These are phyloP conservation scores for Austroboletus festivus DNA, from an alignment of 768 basidiomycete genomes.

Conservation along the genomic window DNA sequence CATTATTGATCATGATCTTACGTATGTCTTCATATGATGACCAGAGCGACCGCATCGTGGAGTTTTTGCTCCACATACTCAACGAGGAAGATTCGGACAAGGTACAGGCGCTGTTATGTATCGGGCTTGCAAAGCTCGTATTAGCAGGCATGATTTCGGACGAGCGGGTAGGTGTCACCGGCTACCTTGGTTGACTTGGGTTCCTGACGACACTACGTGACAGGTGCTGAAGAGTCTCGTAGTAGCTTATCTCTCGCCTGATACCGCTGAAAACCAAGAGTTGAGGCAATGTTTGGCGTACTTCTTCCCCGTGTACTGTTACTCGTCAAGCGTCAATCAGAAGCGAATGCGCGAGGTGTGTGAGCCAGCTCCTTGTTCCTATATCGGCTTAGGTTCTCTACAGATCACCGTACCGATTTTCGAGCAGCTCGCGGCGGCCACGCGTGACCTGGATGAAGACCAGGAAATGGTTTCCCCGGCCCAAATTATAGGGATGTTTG, in stretches of 20 bases:
- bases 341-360: conserved; percentile 55
- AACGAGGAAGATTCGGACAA: conserved; percentile 54
- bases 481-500: conserved; percentile 74
- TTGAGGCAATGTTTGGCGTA: conserved; percentile 83
- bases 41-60: conserved; percentile 58
- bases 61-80: conserved; percentile 58
- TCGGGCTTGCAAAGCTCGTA: conserved; percentile 85
- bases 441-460: conserved; percentile 65
- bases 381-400: not conserved
- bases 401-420: conserved; percentile 74
- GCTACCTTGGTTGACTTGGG: too few species aligned
- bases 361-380: not conserved
- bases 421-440: conserved; percentile 52
- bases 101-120: conserved; percentile 68
- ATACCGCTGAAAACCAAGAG: conserved; percentile 76
- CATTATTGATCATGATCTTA: too few species aligned
- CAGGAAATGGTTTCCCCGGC: conserved; percentile 70
- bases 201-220: not conserved
- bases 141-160: conserved; percentile 74
- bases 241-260: conserved; percentile 71
- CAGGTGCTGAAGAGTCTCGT: conserved; percentile 50
- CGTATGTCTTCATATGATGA: too few species aligned
- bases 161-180: conserved; percentile 48
- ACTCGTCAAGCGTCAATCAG: conserved; percentile 75
- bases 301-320: conserved; percentile 86